A percentile compares a stretch with the other conserved stretches of the same genome.
phyloP scores from a whole-genome alignment of 352 stramenopile genomes.

The Phytophthora colocasiae region DNA sequence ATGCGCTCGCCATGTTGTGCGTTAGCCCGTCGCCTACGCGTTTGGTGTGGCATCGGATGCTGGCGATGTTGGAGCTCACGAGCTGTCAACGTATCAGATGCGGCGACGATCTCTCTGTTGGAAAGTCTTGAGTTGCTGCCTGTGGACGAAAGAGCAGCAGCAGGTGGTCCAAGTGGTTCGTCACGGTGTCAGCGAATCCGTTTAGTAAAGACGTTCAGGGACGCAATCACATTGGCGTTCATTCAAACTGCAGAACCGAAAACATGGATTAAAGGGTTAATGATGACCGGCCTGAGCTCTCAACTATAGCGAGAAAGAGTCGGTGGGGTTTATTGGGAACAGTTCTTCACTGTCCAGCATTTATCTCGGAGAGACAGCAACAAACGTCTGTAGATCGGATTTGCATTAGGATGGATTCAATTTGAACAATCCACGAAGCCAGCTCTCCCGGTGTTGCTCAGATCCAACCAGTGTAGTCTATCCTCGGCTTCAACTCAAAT shows the following conservation, averaged over 20 bases:
- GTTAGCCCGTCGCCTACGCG: constrained; percentile 14
- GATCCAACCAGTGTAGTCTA: constrained; percentile 1
- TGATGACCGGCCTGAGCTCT: not conserved
- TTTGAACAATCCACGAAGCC: constrained; percentile 23
- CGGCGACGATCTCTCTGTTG: constrained; percentile 25
- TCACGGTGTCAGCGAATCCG: constrained; percentile 29
- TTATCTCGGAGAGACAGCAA: constrained; percentile 11
- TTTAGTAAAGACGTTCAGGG: constrained; percentile 22
- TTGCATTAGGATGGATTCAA: constrained; percentile 17
- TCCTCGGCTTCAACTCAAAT: constrained; percentile 21
- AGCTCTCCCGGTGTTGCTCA: constrained; percentile 24
- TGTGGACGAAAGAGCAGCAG: constrained; percentile 17
- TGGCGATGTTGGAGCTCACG: not conserved
- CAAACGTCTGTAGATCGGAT: constrained; percentile 10
- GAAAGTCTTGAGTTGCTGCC: constrained; percentile 7
- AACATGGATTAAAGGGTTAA: no score
- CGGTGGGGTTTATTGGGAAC: constrained; percentile 4
- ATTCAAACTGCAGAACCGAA: constrained; percentile 12
- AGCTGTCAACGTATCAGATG: constrained; percentile 33
- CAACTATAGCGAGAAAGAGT: not conserved
- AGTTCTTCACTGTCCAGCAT: constrained; percentile 11
- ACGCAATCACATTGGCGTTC: constrained; percentile 23
- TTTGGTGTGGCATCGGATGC: constrained; percentile 8
- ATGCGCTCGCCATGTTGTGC: constrained; percentile 7
- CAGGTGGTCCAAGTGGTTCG: constrained; percentile 16